These are phyloP conservation scores for Sugiyamaella smithiae DNA, from an alignment of 805 yeast genomes.

Conservation along the genomic window DNA sequence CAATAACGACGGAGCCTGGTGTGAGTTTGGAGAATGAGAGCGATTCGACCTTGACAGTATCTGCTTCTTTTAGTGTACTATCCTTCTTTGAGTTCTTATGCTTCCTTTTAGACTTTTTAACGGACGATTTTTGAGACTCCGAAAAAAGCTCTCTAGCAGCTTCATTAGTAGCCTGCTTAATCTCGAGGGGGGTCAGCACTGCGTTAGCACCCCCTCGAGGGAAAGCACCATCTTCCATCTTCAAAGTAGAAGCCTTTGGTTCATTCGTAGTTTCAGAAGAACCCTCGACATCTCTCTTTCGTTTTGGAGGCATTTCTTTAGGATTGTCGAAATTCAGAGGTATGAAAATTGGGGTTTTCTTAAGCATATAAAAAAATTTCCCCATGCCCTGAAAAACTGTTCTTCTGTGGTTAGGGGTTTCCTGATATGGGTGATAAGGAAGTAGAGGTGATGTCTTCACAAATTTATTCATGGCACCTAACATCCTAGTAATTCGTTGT, in stretches of 20 bases:
- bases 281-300: conserved; percentile 10
- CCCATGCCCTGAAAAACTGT: neutral
- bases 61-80: conserved; percentile 29
- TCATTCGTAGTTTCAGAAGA: neutral
- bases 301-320: conserved; percentile 8
- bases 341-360: no score
- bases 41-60: conserved; percentile 54
- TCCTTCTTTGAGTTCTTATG: conserved; percentile 27
- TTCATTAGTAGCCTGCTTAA: conserved; percentile 88
- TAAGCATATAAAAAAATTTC: neutral
- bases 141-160: conserved; percentile 77
- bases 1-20: conserved; percentile 73
- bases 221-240: conserved; percentile 54
- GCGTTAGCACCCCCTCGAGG: conserved; percentile 84
- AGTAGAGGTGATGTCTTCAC: no score
- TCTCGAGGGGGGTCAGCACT: conserved; percentile 82
- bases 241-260: conserved; percentile 8
- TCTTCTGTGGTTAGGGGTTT: neutral
- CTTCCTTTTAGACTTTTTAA: conserved; percentile 23
- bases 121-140: conserved; percentile 19
- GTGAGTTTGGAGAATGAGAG: conserved; percentile 59
- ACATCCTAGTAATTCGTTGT: no score
- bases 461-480: no score
- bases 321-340: no score
- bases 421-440: no score